phyloP scores from a whole-genome alignment of 75 land plant genomes.

The Cryptomeria japonica region DNA sequence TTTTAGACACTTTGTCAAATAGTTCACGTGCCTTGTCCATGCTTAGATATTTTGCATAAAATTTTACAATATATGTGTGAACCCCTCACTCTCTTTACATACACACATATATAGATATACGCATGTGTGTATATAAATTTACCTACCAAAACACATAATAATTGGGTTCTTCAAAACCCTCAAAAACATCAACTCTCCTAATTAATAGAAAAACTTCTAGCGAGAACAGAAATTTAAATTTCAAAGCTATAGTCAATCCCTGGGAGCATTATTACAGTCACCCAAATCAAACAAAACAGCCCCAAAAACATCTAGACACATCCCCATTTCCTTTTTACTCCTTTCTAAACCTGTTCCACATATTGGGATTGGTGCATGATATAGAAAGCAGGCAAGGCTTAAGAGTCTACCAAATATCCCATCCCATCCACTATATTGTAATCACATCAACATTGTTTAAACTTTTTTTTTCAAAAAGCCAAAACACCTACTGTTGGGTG shows the following conservation, averaged over 20 bases:
- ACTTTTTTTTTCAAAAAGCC: not conserved
- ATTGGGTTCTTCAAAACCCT: not conserved
- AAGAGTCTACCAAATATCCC: not conserved
- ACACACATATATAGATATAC: too few relatives aligned
- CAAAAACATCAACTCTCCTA: not conserved
- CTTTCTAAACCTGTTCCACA: not conserved
- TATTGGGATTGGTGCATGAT: conserved; percentile 1
- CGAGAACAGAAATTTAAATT: not conserved
- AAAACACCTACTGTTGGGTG: not conserved
- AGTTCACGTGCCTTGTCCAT: too few relatives aligned
- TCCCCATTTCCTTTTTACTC: not conserved
- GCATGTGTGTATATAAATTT: too few relatives aligned
- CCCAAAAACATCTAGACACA: not conserved
- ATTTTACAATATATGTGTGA: too few relatives aligned
- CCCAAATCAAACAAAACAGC: not conserved
- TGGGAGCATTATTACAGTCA: not conserved
- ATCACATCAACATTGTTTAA: not conserved
- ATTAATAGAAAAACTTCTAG: not conserved
- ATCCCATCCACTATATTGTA: not conserved
- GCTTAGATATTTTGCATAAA: too few relatives aligned
- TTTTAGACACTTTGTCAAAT: too few relatives aligned
- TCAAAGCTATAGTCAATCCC: not conserved
- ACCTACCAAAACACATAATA: not conserved
- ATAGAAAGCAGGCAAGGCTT: not conserved
- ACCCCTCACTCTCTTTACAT: too few relatives aligned